These are phyloP conservation scores for Neolentinus lepideus DNA, from an alignment of 1,284 basidiomycete genomes.

Conservation along the genomic window DNA sequence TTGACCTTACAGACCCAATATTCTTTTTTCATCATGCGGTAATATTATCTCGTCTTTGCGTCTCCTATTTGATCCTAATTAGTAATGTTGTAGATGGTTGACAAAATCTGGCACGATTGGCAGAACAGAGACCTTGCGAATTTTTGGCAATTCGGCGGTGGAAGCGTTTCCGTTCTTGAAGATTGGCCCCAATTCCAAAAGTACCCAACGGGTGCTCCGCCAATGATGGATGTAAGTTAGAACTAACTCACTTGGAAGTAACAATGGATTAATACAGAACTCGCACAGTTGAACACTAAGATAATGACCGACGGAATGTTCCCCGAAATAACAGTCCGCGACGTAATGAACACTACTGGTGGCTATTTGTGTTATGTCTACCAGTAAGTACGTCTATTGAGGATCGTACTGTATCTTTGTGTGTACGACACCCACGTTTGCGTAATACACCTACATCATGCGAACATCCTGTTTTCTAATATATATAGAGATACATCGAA, in stretches of 20 bases:
- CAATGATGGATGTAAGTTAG: slow-evolving; percentile 20
- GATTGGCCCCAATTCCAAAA: slow-evolving; percentile 16
- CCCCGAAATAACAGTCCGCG: slow-evolving; percentile 18
- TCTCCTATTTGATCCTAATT: neutral
- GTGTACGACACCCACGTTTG: no score
- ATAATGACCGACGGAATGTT: slow-evolving; percentile 26
- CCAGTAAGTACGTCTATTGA: slow-evolving; percentile 12
- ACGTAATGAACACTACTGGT: slow-evolving; percentile 25
- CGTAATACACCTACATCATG: no score
- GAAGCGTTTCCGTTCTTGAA: slow-evolving; percentile 20
- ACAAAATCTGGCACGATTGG: slow-evolving; percentile 33
- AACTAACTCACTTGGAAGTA: neutral
- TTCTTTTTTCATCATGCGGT: slow-evolving; percentile 19
- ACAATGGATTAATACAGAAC: neutral
- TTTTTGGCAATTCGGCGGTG: slow-evolving; percentile 23
- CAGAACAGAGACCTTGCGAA: slow-evolving; percentile 21
- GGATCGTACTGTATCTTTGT: no score
- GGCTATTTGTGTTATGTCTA: slow-evolving; percentile 29
- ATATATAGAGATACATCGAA: no score
- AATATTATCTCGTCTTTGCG: slow-evolving; percentile 5
- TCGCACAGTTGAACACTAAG: slow-evolving; percentile 17
- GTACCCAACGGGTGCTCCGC: slow-evolving; percentile 27
- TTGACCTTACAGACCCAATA: neutral
- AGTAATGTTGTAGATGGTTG: slow-evolving; percentile 25
- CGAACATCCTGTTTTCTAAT: no score